A percentile compares a stretch with the other conserved stretches of the same genome.
These are phyloP conservation scores for Herpetomonas tarakana DNA, from an alignment of 208 protist species.

Conservation along the genomic window DNA sequence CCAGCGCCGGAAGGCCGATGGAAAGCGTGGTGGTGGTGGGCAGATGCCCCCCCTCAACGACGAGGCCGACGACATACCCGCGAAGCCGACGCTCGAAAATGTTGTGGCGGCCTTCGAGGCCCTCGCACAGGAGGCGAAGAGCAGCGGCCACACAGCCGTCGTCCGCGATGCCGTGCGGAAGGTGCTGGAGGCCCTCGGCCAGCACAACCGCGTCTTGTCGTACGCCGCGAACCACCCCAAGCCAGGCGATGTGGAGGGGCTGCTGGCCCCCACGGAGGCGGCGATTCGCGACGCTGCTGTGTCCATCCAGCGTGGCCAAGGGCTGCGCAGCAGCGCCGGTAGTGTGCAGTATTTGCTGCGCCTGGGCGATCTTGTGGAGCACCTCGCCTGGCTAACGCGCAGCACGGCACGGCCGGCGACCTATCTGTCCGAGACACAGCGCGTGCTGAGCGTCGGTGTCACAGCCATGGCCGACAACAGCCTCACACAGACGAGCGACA, in stretches of 20 bases:
- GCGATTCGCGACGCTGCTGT: conserved; percentile 8
- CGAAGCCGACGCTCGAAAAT: conserved; percentile 3
- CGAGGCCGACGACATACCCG: neutral
- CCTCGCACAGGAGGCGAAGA: neutral
- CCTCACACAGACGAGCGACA: neutral
- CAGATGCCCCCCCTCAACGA: neutral
- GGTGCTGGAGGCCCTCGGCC: conserved; percentile 8
- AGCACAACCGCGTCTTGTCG: conserved; percentile 15
- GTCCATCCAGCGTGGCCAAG: conserved; percentile 6
- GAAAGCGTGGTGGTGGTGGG: too few species aligned
- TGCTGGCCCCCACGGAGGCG: conserved; percentile 5
- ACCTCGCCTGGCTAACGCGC: neutral
- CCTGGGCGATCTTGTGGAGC: neutral
- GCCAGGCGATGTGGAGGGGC: conserved; percentile 7
- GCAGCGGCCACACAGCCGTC: conserved; percentile 4
- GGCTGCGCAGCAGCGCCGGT: neutral
- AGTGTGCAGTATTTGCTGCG: neutral
- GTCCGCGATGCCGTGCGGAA: conserved; percentile 4
- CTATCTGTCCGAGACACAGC: neutral
- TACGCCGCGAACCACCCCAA: conserved; percentile 8
- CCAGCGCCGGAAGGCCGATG: too few species aligned
- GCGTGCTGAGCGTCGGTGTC: neutral
- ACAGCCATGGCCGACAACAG: neutral
- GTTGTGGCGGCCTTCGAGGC: conserved; percentile 6
- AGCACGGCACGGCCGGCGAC: neutral